Evolutionary conservation across 2,329 filamentous ascomycete species (phyloP), one percentile per base, ranked within the genome.

Genomic region (Coniochaeta sp.): DNA sequence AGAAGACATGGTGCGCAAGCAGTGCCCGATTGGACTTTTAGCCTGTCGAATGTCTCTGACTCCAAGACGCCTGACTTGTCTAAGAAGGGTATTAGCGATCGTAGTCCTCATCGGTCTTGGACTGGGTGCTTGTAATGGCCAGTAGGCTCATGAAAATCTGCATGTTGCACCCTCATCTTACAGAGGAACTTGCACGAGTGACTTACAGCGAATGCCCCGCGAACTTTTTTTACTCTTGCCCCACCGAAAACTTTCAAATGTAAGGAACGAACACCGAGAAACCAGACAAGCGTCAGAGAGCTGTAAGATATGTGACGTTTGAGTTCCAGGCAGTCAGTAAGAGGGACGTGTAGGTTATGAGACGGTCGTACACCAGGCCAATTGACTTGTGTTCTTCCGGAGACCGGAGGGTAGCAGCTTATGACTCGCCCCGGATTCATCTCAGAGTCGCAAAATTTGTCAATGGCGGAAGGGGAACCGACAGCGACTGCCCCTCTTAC

Each of bases 1-100:
- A 17, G 75, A 68, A 56, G 76, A 72, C 78, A 80, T 80, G 58
- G 34, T 22, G 54, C 11, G 54, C 9, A 24, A 56, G 54, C 33
- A 56, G 28, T 24, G 34, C 34, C 34, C 8, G 12, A 36, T 3
- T 36, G 34, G 34, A 36, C 34, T 36, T 14, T 36, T 36, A 12
- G 34, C 3, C 14, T 14, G 8, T 36, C 8, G 34, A 14, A 12
- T 36, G 12, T 12, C 34, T 3, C 34, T 36, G 8, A 14, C 14
- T 7, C 14, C 6, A n/a, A 52, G 26, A 52, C 26, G n/a, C 22
- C 47, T n/a, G 16, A n/a, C 24, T 28, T 52, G 47, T 52, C 47
- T 52, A 14, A 52, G 16, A 31, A 52, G 47, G 3, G 47, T 17
- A n/a, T 52, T 52, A 52, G 26, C 26, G n/a, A 52, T n/a, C 22